Evolutionary conservation across 768 basidiomycete species (phyloP).

Genomic region (Tulasnella sp.): DNA sequence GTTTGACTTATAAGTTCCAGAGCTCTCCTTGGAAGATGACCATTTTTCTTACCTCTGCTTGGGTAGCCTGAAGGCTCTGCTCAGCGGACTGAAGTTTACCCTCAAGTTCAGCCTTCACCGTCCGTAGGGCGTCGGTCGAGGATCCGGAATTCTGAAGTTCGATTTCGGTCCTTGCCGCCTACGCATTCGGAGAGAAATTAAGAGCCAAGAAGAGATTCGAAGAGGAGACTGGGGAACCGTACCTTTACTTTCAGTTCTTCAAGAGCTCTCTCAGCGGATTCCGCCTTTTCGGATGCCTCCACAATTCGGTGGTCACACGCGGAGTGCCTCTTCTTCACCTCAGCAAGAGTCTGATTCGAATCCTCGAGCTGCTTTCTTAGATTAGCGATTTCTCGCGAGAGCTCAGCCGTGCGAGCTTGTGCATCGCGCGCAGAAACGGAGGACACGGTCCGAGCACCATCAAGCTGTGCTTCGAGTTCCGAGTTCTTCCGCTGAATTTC

Average conservation of each 20-base stretch:
- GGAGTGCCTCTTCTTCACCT: not conserved
- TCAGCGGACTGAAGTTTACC: not conserved
- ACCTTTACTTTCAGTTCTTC: slow-evolving; percentile 2
- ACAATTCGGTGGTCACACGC: slow-evolving; percentile 21
- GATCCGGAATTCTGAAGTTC: not conserved
- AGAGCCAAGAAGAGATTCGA: not conserved
- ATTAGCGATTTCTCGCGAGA: not conserved
- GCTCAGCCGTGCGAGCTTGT: not conserved
- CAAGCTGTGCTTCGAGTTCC: slow-evolving; percentile 23
- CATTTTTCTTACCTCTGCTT: not conserved
- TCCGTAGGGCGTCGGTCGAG: not conserved
- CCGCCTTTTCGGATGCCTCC: not conserved
- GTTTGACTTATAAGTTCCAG: not conserved
- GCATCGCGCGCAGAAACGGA: not conserved
- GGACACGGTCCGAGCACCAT: not conserved
- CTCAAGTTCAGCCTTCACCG: not conserved
- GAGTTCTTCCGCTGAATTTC: slow-evolving; percentile 10
- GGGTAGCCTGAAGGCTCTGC: not conserved
- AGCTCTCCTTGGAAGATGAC: too few relatives aligned
- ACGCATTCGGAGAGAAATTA: not conserved
- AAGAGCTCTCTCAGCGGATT: not conserved
- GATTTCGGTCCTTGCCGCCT: not conserved
- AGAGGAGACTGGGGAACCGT: not conserved
- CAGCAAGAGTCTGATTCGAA: not conserved
- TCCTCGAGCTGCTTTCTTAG: not conserved